Evolutionary conservation across 306 rosid species (phyloP).

Genomic region (Sphenostylis stenocarpa): DNA sequence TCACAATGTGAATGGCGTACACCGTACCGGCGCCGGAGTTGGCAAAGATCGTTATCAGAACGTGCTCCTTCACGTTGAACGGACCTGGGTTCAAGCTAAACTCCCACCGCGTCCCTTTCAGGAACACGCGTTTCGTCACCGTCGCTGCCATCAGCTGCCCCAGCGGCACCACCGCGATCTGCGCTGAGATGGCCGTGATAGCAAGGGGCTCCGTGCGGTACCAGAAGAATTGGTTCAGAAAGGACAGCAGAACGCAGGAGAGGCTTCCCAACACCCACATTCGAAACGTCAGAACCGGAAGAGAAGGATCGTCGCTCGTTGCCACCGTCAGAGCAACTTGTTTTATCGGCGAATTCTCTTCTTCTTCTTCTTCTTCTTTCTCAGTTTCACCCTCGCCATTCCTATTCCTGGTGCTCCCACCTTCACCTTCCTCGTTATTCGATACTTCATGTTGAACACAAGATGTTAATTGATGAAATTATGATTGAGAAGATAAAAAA

Average conservation of each 20-base stretch:
- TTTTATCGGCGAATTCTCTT: slow-evolving; percentile 65
- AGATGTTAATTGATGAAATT: background rate
- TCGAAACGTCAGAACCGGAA: slow-evolving; percentile 78
- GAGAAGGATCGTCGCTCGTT: slow-evolving; percentile 64
- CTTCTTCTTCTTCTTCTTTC: background rate
- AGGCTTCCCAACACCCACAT: slow-evolving; percentile 87
- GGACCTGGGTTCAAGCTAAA: slow-evolving; percentile 86
- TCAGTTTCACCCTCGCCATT: background rate
- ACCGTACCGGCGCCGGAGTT: slow-evolving; percentile 94
- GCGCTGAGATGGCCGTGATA: slow-evolving; percentile 87
- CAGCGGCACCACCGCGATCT: slow-evolving; percentile 86
- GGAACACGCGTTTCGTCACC: slow-evolving; percentile 55
- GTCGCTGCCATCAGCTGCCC: slow-evolving; percentile 82
- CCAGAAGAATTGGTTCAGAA: slow-evolving; percentile 94
- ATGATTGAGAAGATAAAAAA: background rate
- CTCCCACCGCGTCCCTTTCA: slow-evolving; percentile 61
- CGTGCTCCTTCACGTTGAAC: slow-evolving; percentile 90
- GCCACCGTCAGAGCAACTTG: slow-evolving; percentile 91
- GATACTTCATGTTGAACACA: slow-evolving; percentile 2
- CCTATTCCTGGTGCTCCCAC: background rate
- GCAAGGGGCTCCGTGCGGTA: slow-evolving; percentile 80
- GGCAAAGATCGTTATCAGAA: slow-evolving; percentile 88
- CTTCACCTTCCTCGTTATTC: background rate
- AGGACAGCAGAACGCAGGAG: slow-evolving; percentile 70
- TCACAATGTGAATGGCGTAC: slow-evolving; percentile 85